Evolutionary conservation across 2,329 filamentous ascomycete genomes (phyloP).

Genomic region (Colletotrichum sp.): DNA sequence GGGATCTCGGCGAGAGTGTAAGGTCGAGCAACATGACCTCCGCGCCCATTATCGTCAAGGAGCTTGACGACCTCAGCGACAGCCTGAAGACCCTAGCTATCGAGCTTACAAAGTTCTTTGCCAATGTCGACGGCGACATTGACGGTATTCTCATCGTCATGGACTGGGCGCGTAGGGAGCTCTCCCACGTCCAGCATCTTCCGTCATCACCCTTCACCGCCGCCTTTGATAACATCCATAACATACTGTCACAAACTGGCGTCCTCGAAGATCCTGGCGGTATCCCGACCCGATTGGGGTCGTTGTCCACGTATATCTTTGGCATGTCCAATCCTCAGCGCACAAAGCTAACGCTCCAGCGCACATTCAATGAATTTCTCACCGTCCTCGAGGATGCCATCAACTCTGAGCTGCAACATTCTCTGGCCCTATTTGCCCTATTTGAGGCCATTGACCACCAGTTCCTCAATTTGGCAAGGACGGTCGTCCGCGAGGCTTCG

Average conservation of each 20-base stretch:
- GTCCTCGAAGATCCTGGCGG: conserved; percentile 60
- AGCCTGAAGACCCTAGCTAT: conserved; percentile 83
- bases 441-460: conserved; percentile 92
- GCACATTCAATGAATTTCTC: conserved; percentile 88
- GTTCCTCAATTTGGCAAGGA: conserved; percentile 86
- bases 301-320: conserved; percentile 74
- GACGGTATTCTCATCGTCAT: conserved; percentile 93
- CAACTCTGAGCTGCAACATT: conserved; percentile 80
- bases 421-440: conserved; percentile 81
- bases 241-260: conserved; percentile 69
- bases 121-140: conserved; percentile 90
- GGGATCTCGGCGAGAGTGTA: conserved; percentile 92
- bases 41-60: conserved; percentile 82
- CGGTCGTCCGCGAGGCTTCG: conserved; percentile 82
- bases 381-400: conserved; percentile 89
- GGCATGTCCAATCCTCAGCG: conserved; percentile 82
- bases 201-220: conserved; percentile 70
- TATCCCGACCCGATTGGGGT: conserved; percentile 71
- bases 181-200: conserved; percentile 69
- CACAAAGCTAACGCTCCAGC: conserved; percentile 79
- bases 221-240: conserved; percentile 84
- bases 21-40: conserved; percentile 90
- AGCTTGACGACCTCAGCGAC: conserved; percentile 85
- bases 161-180: conserved; percentile 92
- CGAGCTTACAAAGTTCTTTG: conserved; percentile 90